Base-by-base conservation (phyloP, 208 protist genomes). In the Trypanosoma mega region DNA sequence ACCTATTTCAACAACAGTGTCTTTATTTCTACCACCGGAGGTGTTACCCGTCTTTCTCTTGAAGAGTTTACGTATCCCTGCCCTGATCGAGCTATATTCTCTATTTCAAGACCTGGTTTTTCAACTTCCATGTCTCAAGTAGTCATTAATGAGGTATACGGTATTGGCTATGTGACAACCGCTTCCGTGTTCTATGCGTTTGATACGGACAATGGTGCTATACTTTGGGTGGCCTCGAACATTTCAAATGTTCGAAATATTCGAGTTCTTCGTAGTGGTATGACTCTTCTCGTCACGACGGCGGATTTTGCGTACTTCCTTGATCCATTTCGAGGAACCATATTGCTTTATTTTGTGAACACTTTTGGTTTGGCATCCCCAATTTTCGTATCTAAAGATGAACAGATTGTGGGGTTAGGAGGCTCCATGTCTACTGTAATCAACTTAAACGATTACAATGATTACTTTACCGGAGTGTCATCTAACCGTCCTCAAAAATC, bases 1-100 rank as follows among this genome's bases (percentile, higher is more conserved):
- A 68, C 62, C 16, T 68, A 68, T 29, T 68, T 52, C 39, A 68
- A 68, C 23, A 18, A 60, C 2, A 59, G 41, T 37, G 24, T 68
- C n/a, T 68, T 61, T 49, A 29, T 68, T 48, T 61, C 53, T 3
- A 68, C 50, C 2, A 43, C 48, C 18, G 44, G 0, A 18, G 62
- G 62, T 37, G 34, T 37, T 3, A 37, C 31, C n/a, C 30, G 5
- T 14, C 20, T 68, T 0, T 27, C 18, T 43, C 62, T 68, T 31
- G 4, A 2, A n/a, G 62, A 68, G 21, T 37, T 59, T 39, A 27
- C 50, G 9, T 68, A 68, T 37, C 62, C 62, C 18, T 68, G 62
- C 48, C 46, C 5, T 29, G 53, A 59, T 61, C 49, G 62, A 31
- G 16, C 27, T 2, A 1, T 52, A 23, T 37, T 68, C 16, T 27